These are phyloP conservation scores for Yamadazyma laniorum DNA, from an alignment of 805 yeast species.

Conservation along the genomic window DNA sequence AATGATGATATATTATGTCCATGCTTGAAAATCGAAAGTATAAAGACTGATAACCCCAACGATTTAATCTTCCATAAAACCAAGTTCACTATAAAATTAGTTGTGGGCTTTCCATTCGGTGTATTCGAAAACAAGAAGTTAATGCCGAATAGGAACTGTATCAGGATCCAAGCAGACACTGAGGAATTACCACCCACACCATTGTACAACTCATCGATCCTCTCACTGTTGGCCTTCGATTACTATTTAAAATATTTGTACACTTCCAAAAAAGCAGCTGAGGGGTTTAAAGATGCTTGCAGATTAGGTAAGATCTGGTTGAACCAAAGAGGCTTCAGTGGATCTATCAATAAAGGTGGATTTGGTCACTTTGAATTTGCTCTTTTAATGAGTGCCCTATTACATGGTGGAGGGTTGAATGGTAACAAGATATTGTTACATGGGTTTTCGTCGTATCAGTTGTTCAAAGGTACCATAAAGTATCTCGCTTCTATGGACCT, in stretches of 20 bases:
- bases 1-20: conserved; percentile 82
- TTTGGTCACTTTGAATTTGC: conserved; percentile 93
- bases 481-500: conserved; percentile 82
- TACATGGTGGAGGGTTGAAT: conserved; percentile 76
- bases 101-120: conserved; percentile 71
- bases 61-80: conserved; percentile 63
- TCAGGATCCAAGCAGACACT: conserved; percentile 58
- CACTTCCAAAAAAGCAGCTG: conserved; percentile 70
- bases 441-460: conserved; percentile 91
- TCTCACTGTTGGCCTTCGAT: conserved; percentile 66
- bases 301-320: conserved; percentile 88
- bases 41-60: conserved; percentile 44
- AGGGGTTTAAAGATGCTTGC: conserved; percentile 83
- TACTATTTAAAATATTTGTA: conserved; percentile 74
- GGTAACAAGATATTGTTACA: conserved; percentile 76
- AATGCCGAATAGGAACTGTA: conserved; percentile 76
- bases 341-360: conserved; percentile 66
- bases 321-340: conserved; percentile 76
- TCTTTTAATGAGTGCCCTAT: conserved; percentile 70
- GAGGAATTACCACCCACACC: conserved; percentile 72
- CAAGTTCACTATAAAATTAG: conserved; percentile 66
- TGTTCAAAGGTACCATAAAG: conserved; percentile 84
- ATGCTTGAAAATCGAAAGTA: conserved; percentile 60
- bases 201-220: conserved; percentile 75
- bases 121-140: conserved; percentile 74